Base-by-base conservation (phyloP, 2,329 filamentous ascomycete genomes). In the Orbilia quercus region DNA sequence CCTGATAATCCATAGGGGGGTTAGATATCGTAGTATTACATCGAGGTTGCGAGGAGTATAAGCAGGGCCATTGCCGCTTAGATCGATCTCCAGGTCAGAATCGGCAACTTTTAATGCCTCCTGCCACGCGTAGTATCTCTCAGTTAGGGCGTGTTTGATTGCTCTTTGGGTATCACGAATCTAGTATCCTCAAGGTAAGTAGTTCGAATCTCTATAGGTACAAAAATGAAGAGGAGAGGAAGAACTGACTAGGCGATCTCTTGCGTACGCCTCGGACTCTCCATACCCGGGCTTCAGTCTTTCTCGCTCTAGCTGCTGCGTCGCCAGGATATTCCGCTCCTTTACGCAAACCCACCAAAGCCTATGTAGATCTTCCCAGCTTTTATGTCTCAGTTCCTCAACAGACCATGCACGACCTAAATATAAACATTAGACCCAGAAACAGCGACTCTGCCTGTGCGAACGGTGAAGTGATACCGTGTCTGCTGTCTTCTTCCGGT, bases 261-360 rank as follows among this genome's bases (percentile, higher is more conserved):
- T 87, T 45, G 82, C 79, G 18, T 84, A 82, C 45, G 86, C 84
- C 82, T 96, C 91, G 47, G 83, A 83, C 23, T 89, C 85, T 76
- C 94, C 94, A 78, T 90, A 95, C 25, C 89, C 88, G 53, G 91
- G 84, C 76, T 89, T 84, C 63, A 90, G 79, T 76, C 90, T 86
- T 28, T 83, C 79, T 77, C 91, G 85, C 83, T 96, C 92, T 66
- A 84, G 81, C 59, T 84, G 84, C 76, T 90, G 88, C 28, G 96
- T 98, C n/a, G 88, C 85, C 77, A 98, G 87, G 77, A 91, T 87
- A 82, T 99, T 99, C 78, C 91, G 85, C 83, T 99, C 95, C 82
- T 91, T 92, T 72, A 90, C 86, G 80, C 95, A 98, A 63, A 92
- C 87, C 92, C 93, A 99, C 92, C 94, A 99, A 79, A 99, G 84